Percentiles rank a stretch among this genome's conserved stretches.
Conservation (phyloP, 495 filamentous ascomycete genomes). For the Darksidea phi region DNA sequence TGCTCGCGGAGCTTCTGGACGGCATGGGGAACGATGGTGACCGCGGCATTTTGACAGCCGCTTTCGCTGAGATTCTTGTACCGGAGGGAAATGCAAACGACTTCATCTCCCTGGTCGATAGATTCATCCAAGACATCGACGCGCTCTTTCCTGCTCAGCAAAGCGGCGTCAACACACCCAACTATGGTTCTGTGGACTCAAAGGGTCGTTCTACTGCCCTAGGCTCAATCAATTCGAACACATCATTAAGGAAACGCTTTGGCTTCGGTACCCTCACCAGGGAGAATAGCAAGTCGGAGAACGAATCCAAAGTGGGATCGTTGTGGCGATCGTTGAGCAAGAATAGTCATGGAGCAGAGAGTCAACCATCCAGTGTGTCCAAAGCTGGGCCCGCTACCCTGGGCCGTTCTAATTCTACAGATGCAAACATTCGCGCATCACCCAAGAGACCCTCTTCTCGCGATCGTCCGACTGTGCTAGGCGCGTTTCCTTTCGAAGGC, state of each 20-base stretch:
- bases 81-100: constrained; percentile 73
- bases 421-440: constrained; percentile 58
- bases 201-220: constrained; percentile 50
- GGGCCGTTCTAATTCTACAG: constrained; percentile 77
- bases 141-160: constrained; percentile 72
- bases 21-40: constrained; percentile 94
- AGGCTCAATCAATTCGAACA: constrained; percentile 66
- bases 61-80: constrained; percentile 85
- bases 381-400: constrained; percentile 55
- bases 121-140: constrained; percentile 88
- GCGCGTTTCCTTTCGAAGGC: constrained; percentile 54
- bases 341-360: constrained; percentile 57
- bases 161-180: constrained; percentile 39
- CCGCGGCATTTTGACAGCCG: constrained; percentile 81
- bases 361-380: constrained; percentile 56
- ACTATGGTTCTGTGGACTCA: constrained; percentile 48
- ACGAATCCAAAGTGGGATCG: constrained; percentile 68
- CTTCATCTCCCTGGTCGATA: constrained; percentile 87
- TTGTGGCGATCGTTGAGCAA: constrained; percentile 91
- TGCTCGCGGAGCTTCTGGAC: constrained; percentile 84
- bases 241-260: constrained; percentile 78
- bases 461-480: constrained; percentile 54
- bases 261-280: constrained; percentile 72
- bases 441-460: constrained; percentile 48
- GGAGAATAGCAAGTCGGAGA: constrained; percentile 71